Evolutionary conservation across 768 basidiomycete genomes (phyloP).

Genomic region (Collybia mongolica): DNA sequence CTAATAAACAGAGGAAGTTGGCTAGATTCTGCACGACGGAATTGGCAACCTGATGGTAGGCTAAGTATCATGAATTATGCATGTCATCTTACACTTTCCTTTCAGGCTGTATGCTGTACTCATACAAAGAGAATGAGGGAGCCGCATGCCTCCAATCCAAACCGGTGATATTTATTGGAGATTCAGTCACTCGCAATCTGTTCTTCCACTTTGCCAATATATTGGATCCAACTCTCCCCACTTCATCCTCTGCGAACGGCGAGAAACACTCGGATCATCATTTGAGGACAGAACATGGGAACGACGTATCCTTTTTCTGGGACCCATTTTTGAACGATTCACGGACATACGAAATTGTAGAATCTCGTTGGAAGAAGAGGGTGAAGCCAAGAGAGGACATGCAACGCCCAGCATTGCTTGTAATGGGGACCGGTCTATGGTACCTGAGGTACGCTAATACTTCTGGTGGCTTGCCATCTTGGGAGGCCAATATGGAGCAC

Average conservation of each 20-base stretch:
- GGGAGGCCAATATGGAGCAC: constrained; percentile 73
- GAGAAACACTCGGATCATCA: constrained; percentile 70
- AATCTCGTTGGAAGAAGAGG: constrained; percentile 7
- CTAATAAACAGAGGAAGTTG: constrained; percentile 74
- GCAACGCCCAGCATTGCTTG: constrained; percentile 58
- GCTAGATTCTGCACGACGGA: constrained; percentile 62
- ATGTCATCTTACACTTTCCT: constrained; percentile 4
- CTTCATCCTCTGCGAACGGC: constrained; percentile 48
- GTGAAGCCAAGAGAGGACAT: neutral
- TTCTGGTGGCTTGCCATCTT: constrained; percentile 75
- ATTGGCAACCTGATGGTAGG: constrained; percentile 90
- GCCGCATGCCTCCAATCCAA: constrained; percentile 54
- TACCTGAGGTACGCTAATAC: constrained; percentile 73
- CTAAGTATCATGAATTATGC: constrained; percentile 5
- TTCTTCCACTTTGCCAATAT: constrained; percentile 73
- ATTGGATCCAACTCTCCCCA: constrained; percentile 57
- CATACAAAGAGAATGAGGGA: constrained; percentile 56
- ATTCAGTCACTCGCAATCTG: constrained; percentile 77
- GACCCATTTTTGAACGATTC: constrained; percentile 86
- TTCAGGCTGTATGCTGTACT: constrained; percentile 80
- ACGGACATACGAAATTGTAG: constrained; percentile 44
- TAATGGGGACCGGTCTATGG: constrained; percentile 88
- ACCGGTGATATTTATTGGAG: constrained; percentile 77
- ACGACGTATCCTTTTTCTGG: constrained; percentile 67
- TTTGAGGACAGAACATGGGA: constrained; percentile 43